phyloP scores from a whole-genome alignment of 495 filamentous ascomycete species.

The Saxophila tyrrhenica region DNA sequence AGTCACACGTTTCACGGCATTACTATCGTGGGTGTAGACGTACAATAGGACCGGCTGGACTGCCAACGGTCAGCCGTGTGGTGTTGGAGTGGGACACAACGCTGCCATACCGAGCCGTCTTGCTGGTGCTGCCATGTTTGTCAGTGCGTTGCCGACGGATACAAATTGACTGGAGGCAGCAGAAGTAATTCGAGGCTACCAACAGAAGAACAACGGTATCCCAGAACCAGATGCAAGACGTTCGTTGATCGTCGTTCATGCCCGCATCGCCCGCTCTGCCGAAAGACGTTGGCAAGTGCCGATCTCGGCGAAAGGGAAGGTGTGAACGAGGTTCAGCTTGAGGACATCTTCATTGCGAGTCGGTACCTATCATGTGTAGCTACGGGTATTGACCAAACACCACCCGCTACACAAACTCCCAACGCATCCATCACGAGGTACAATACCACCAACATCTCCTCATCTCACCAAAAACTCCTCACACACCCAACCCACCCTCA shows the following conservation, averaged over 20 bases:
- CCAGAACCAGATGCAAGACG: no score
- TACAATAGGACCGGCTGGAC: constrained; percentile 18
- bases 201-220: no score
- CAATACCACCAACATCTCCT: background rate
- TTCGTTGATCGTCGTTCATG: background rate
- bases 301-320: background rate
- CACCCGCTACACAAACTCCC: no score
- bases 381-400: no score
- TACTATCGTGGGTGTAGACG: background rate
- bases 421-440: no score
- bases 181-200: no score
- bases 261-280: background rate
- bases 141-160: background rate
- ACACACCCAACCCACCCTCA: no score
- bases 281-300: background rate
- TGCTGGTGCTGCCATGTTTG: constrained; percentile 10
- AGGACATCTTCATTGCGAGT: no score
- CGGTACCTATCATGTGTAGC: no score
- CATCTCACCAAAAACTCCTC: background rate
- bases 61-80: constrained; percentile 1
- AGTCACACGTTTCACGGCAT: background rate
- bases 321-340: no score
- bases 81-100: background rate
- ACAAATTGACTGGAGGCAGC: background rate
- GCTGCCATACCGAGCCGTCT: constrained; percentile 12